Conservation (phyloP, 306 rosid species). For the Castanea crenata region DNA sequence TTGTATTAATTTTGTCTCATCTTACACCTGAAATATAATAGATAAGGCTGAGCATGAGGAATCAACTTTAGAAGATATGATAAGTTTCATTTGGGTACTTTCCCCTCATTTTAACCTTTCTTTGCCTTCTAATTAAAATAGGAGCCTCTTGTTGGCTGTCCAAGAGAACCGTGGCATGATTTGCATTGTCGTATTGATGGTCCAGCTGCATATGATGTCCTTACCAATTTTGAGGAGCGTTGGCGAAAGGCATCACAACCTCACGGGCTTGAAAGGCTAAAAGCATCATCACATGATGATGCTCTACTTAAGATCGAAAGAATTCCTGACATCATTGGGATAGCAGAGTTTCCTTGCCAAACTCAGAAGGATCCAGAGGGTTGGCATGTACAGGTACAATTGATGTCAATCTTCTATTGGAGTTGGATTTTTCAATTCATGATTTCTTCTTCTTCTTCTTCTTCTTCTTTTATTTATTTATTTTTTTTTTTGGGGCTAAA, state of each 20-base stretch:
- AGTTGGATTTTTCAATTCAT: not conserved
- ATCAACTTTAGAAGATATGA: conserved; percentile 2
- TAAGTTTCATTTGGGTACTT: not conserved
- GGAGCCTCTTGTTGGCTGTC: conserved; percentile 66
- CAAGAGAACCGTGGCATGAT: conserved; percentile 99
- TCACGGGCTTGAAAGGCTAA: conserved; percentile 43
- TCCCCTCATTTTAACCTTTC: conserved; percentile 3
- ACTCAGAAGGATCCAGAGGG: conserved; percentile 48
- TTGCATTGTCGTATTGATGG: conserved; percentile 82
- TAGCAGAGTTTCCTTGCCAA: conserved; percentile 41
- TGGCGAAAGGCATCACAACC: conserved; percentile 66
- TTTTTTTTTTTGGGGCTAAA: not conserved
- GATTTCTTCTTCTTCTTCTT: not conserved
- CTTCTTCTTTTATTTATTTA: not conserved
- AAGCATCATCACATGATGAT: conserved; percentile 51
- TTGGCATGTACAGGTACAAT: conserved; percentile 92
- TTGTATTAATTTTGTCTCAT: not conserved
- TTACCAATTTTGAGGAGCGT: conserved; percentile 83
- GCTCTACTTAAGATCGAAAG: conserved; percentile 63
- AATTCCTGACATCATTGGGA: conserved; percentile 63
- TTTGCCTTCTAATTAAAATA: conserved; percentile 25
- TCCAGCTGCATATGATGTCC: conserved; percentile 89
- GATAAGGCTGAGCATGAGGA: not conserved
- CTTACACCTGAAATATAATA: not conserved
- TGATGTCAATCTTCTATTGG: not conserved